Evolutionary conservation across 352 stramenopile genomes (phyloP).

Genomic region (Aphanomyces stellatus): DNA sequence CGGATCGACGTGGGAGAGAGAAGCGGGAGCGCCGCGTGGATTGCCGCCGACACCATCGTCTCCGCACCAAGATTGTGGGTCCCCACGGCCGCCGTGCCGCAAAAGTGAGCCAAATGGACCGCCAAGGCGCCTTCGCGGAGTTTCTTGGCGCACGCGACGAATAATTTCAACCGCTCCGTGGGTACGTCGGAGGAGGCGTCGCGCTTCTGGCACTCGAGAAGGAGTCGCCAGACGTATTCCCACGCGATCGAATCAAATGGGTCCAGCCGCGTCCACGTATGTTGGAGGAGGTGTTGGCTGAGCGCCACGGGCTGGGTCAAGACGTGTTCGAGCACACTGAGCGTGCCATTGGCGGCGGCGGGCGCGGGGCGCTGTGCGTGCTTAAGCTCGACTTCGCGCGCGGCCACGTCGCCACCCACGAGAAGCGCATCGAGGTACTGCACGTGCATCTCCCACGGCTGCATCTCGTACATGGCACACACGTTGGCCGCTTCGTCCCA

Average conservation of each 20-base stretch:
- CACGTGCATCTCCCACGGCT: not conserved
- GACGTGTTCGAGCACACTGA: not conserved
- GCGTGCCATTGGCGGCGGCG: no score
- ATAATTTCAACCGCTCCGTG: slow-evolving; percentile 9
- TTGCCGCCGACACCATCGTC: not conserved
- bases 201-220: slow-evolving; percentile 4
- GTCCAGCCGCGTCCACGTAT: not conserved
- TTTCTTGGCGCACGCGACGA: slow-evolving; percentile 5
- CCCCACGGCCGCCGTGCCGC: not conserved
- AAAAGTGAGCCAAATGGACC: slow-evolving; percentile 10
- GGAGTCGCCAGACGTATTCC: slow-evolving; percentile 9
- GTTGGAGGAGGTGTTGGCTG: not conserved
- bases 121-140: not conserved
- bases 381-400: slow-evolving; percentile 15
- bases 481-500: not conserved
- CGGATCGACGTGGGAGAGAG: slow-evolving; percentile 5
- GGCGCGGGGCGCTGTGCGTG: not conserved
- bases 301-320: not conserved
- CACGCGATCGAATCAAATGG: not conserved
- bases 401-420: not conserved
- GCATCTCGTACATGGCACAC: not conserved
- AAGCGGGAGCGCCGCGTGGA: not conserved
- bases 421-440: slow-evolving; percentile 6
- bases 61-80: no score
- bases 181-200: not conserved